Evolutionary conservation across 257 asterid species (phyloP).

Genomic region (Scutellaria baicalensis): DNA sequence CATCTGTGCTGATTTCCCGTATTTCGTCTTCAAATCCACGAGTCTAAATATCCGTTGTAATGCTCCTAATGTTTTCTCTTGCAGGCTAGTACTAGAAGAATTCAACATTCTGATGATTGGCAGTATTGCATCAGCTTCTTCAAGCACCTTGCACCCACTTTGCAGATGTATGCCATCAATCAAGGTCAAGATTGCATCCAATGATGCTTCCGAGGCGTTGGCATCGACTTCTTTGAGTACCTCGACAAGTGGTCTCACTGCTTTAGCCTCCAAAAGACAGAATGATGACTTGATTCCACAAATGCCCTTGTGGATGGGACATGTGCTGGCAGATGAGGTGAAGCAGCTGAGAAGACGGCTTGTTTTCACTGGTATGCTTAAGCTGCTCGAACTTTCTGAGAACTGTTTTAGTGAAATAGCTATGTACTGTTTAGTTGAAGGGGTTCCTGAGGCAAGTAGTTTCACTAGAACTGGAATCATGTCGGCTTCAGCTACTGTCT

Average conservation of each 20-base stretch:
- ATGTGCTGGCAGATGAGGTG: conserved; percentile 1
- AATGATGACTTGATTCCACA: conserved; percentile 32
- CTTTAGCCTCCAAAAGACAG: conserved; percentile 42
- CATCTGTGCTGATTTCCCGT: conserved; percentile 34
- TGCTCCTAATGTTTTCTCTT: conserved; percentile 34
- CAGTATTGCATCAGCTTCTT: conserved; percentile 27
- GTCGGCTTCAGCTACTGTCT: conserved; percentile 30
- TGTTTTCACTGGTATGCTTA: conserved; percentile 19
- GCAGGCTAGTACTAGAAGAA: conserved; percentile 22
- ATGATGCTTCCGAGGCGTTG: conserved; percentile 33
- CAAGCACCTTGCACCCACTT: conserved; percentile 27
- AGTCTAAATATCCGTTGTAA: conserved; percentile 28
- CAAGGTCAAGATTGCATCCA: conserved; percentile 36
- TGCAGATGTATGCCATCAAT: conserved; percentile 28
- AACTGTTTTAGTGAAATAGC: conserved; percentile 36
- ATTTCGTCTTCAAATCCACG: conserved; percentile 18
- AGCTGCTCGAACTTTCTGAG: conserved; percentile 22
- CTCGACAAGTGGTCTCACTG: conserved; percentile 29
- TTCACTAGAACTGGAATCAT: conserved; percentile 26
- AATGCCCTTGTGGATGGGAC: conserved; percentile 25
- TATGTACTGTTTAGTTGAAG: conserved; percentile 15
- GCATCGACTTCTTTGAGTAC: conserved; percentile 23
- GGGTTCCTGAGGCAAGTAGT: conserved; percentile 21
- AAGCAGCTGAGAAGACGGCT: conserved; percentile 10
- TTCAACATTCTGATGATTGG: conserved; percentile 31